Evolutionary conservation across 164 flowering plant genomes (phyloP).

Genomic region (Chimonanthus salicifolius): DNA sequence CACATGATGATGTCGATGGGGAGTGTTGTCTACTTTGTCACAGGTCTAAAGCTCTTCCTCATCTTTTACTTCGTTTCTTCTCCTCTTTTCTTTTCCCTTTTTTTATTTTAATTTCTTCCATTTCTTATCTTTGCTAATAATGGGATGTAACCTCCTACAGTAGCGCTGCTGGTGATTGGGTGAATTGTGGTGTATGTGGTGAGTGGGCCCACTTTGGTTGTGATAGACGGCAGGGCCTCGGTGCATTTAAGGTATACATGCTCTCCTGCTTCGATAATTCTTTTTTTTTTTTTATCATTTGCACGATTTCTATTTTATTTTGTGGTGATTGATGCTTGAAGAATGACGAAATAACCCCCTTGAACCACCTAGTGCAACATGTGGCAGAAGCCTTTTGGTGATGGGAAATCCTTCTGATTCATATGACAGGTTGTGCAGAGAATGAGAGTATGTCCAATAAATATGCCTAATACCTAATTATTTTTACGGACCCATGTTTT

Average conservation of each 20-base stretch:
- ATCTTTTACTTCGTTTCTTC: not conserved
- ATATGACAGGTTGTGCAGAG: too few species aligned
- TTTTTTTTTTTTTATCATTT: not conserved
- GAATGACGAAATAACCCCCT: too few species aligned
- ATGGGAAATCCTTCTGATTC: too few species aligned
- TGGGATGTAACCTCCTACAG: slow-evolving; percentile 28
- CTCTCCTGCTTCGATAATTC: not conserved
- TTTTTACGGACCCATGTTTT: too few species aligned
- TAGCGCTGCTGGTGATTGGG: slow-evolving; percentile 99
- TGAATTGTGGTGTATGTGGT: slow-evolving; percentile 93
- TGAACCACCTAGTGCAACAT: too few species aligned
- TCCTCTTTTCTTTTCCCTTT: not conserved
- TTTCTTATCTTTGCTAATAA: not conserved
- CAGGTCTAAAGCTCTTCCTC: slow-evolving; percentile 44
- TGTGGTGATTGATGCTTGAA: too few species aligned
- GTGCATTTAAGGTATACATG: slow-evolving; percentile 81
- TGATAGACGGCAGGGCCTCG: slow-evolving; percentile 92
- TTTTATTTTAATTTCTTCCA: not conserved
- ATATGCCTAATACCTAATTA: too few species aligned
- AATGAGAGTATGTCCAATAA: too few species aligned
- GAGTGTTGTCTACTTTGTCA: slow-evolving; percentile 96
- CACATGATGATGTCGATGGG: slow-evolving; percentile 99
- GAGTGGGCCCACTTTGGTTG: slow-evolving; percentile 99
- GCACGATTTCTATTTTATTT: not conserved
- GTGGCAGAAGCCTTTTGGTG: too few species aligned